A percentile compares a stretch with the other conserved stretches of the same genome.
Conservation (phyloP, 371 early-diverging fungal genomes). For the Lichtheimia corymbifera region DNA sequence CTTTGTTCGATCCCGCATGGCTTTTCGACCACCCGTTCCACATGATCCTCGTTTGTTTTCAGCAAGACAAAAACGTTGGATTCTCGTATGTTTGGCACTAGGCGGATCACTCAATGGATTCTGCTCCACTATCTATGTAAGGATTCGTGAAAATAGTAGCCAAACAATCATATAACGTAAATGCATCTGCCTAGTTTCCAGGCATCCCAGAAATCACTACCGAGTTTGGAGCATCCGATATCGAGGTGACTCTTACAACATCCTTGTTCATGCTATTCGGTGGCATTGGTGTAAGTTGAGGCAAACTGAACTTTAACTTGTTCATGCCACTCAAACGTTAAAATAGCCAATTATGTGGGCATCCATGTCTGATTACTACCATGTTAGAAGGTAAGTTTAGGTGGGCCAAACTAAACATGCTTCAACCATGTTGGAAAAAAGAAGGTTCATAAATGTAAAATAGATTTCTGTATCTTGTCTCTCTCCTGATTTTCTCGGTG, state of each 20-base stretch:
- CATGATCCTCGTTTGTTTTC: constrained; percentile 30
- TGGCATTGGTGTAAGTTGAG: constrained; percentile 40
- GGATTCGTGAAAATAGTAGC: not conserved
- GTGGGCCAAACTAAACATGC: not conserved
- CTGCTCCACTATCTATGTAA: constrained; percentile 42
- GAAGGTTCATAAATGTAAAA: not conserved
- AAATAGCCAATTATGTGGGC: constrained; percentile 60
- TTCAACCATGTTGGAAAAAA: no score
- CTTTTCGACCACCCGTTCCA: constrained; percentile 24
- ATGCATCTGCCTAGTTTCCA: constrained; percentile 20
- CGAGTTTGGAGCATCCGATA: constrained; percentile 39
- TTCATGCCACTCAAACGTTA: constrained; percentile 1
- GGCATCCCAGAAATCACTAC: constrained; percentile 44
- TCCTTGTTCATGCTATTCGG: constrained; percentile 54
- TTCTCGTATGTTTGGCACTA: constrained; percentile 31
- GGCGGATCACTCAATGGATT: constrained; percentile 41
- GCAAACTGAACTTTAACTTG: not conserved
- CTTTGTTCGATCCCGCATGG: constrained; percentile 17
- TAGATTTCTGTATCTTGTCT: constrained; percentile 56
- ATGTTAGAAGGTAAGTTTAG: constrained; percentile 38
- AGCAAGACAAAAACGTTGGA: constrained; percentile 23
- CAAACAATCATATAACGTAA: not conserved
- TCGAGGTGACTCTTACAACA: constrained; percentile 47
- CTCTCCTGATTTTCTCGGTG: constrained; percentile 51
- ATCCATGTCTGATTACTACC: constrained; percentile 60